Evolutionary conservation across 768 basidiomycete genomes (phyloP), one percentile per base, ranked within the genome.

Genomic region (Auriculariales sp.): DNA sequence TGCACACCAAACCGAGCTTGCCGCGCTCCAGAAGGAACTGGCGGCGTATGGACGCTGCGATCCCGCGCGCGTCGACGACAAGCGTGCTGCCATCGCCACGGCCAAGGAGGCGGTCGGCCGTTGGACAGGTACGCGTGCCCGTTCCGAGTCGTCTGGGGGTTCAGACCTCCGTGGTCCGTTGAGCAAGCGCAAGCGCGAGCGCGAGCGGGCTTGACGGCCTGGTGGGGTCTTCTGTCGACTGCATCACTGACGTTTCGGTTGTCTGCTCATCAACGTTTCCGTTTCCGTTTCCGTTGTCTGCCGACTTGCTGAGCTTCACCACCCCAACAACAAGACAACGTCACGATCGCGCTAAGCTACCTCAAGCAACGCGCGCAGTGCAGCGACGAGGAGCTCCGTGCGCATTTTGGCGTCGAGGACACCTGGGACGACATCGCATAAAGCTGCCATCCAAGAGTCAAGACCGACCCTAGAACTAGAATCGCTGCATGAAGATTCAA

Each of bases 101-200:
- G 88, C 85, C 3, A 86, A 83, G 53, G 89, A 94, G 59, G 90
- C 88, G 11, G 77, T 83, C 11, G 61, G 81, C 22, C 78, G 88
- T 12, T 92, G 90, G 86, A 97, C 92, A 30, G 92, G 92, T 93
- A 55, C 50, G 78, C 15, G 9, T 22, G 22, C 28, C 49, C n/a
- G 19, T 27, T 7, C 29, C 30, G 25, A 12, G 45, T 15, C 9
- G 15, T 19, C 30, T 28, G 17, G 15, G 15, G 39, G 33, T 50
- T 3, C 19, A 14, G 17, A 22, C 15, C n/a, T 44, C n/a, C n/a
- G n/a, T n/a, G n/a, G n/a, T n/a, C n/a, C n/a, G n/a, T n/a, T n/a
- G n/a, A n/a, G n/a, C n/a, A n/a, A n/a, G n/a, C n/a, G n/a, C n/a
- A n/a, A n/a, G n/a, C n/a, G n/a, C n/a, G n/a, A n/a, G n/a, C n/a